A percentile compares a stretch with the other conserved stretches of the same genome.
phyloP scores from a whole-genome alignment of 805 yeast species.

The Candida coleopterorum region DNA sequence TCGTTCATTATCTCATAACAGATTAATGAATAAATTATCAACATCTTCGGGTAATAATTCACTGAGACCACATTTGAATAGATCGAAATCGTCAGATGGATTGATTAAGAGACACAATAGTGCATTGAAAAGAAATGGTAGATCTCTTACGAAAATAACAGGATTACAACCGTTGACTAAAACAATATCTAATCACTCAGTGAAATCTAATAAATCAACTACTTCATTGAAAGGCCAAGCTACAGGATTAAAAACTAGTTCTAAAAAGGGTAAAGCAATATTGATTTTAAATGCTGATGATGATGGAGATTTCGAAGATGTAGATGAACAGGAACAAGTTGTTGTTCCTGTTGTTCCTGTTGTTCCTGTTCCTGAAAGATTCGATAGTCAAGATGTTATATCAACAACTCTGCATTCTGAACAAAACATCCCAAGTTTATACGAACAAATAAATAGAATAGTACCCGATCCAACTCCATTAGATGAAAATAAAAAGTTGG shows the following conservation, averaged over 20 bases:
- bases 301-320: slow-evolving; percentile 35
- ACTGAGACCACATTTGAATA: slow-evolving; percentile 27
- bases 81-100: slow-evolving; percentile 41
- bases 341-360: slow-evolving; percentile 7
- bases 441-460: slow-evolving; percentile 9
- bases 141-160: slow-evolving; percentile 31
- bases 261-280: slow-evolving; percentile 36
- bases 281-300: slow-evolving; percentile 33
- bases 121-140: slow-evolving; percentile 27
- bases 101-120: slow-evolving; percentile 17
- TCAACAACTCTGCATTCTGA: slow-evolving; percentile 5
- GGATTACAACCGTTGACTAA: slow-evolving; percentile 35
- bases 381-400: slow-evolving; percentile 9
- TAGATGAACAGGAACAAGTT: slow-evolving; percentile 15
- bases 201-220: slow-evolving; percentile 28
- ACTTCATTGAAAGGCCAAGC: slow-evolving; percentile 24
- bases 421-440: slow-evolving; percentile 8
- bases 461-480: slow-evolving; percentile 8
- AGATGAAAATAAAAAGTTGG: slow-evolving; percentile 5
- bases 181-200: slow-evolving; percentile 25
- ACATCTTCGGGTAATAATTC: slow-evolving; percentile 6
- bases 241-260: slow-evolving; percentile 32
- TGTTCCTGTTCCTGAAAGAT: slow-evolving; percentile 10
- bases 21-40: slow-evolving; percentile 12
- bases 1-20: slow-evolving; percentile 26